A percentile compares a stretch with the other conserved stretches of the same genome.
These are phyloP conservation scores for Desmodesmus armatus DNA, from an alignment of 139 green algal genomes.

Conservation along the genomic window DNA sequence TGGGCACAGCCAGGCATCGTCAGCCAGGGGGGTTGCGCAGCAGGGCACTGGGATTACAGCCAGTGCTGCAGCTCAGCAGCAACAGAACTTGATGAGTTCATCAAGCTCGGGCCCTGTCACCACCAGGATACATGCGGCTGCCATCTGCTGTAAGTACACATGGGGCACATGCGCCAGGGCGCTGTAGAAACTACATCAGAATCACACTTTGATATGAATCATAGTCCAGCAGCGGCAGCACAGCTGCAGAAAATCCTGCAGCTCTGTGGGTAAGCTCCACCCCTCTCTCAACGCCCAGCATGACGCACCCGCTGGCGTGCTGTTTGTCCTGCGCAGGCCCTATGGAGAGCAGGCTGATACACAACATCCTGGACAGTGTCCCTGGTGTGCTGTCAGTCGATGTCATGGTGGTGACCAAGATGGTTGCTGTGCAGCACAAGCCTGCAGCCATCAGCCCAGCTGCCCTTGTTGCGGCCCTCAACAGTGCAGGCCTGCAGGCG, in stretches of 20 bases:
- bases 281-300: too few species aligned
- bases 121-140: slow-evolving; percentile 60
- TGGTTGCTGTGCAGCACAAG: slow-evolving; percentile 72
- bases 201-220: too few species aligned
- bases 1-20: too few species aligned
- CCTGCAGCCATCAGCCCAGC: slow-evolving; percentile 44
- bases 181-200: too few species aligned
- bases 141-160: slow-evolving; percentile 88
- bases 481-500: slow-evolving; percentile 71
- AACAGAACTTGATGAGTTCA: not conserved
- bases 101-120: not conserved
- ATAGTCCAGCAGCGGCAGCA: too few species aligned
- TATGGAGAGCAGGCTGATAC: slow-evolving; percentile 70
- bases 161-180: too few species aligned
- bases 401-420: slow-evolving; percentile 71
- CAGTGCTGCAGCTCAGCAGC: slow-evolving; percentile 1
- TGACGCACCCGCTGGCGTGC: too few species aligned
- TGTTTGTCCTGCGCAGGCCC: too few species aligned
- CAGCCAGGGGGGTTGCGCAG: too few species aligned
- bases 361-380: slow-evolving; percentile 63
- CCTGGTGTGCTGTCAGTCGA: slow-evolving; percentile 61
- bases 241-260: too few species aligned
- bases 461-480: slow-evolving; percentile 73
- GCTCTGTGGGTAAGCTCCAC: too few species aligned
- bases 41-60: too few species aligned